Evolutionary conservation across 495 filamentous ascomycete genomes (phyloP).

Genomic region (Penicillium waksmanii): DNA sequence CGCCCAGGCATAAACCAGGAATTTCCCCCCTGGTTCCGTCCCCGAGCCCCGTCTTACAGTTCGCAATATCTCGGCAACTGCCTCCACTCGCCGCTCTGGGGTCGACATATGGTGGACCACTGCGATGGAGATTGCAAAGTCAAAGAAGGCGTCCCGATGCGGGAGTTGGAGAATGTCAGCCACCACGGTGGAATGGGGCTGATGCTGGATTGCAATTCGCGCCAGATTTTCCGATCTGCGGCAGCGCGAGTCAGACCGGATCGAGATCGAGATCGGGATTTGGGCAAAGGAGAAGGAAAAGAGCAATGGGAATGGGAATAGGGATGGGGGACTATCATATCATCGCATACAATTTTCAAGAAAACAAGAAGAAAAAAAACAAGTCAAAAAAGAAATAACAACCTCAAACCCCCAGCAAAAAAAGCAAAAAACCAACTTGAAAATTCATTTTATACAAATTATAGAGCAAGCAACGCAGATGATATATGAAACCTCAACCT

Average conservation of each 20-base stretch:
- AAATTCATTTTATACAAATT: neutral
- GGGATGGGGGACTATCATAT: constrained; percentile 8
- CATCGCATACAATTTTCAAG: neutral
- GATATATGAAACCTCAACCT: neutral
- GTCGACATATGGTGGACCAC: constrained; percentile 95
- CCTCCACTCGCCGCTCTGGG: constrained; percentile 70
- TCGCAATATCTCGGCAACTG: constrained; percentile 71
- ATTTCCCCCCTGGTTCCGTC: constrained; percentile 53
- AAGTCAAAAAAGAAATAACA: too few species aligned
- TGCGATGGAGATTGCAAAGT: constrained; percentile 94
- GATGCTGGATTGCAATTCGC: constrained; percentile 68
- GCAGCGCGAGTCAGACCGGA: constrained; percentile 21
- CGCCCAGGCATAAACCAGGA: constrained; percentile 94
- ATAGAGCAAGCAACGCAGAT: neutral
- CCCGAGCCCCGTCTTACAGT: constrained; percentile 55
- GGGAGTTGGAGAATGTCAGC: constrained; percentile 74
- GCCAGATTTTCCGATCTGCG: constrained; percentile 71
- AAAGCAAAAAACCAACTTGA: constrained; percentile 8
- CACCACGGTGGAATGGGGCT: constrained; percentile 65
- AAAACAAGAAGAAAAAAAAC: too few species aligned
- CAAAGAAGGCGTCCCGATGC: constrained; percentile 69
- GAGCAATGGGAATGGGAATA: neutral
- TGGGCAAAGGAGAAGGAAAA: too few species aligned
- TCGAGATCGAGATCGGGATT: constrained; percentile 3
- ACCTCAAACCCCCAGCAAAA: constrained; percentile 10